These are phyloP conservation scores for Thelephora aurantiotincta DNA, from an alignment of 768 basidiomycete genomes.

Conservation along the genomic window DNA sequence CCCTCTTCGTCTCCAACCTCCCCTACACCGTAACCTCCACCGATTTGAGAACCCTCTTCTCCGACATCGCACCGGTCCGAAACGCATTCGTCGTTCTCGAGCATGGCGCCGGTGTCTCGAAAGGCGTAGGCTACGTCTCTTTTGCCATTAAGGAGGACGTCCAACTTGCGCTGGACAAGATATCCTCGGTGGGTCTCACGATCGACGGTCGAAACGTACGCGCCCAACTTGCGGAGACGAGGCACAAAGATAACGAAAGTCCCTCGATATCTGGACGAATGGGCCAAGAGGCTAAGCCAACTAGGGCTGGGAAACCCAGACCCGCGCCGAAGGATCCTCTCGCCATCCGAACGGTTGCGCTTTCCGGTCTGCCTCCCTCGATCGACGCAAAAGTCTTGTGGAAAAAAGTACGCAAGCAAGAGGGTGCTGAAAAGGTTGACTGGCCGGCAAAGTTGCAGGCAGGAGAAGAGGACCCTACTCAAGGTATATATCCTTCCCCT, in stretches of 20 bases:
- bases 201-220: conserved; percentile 59
- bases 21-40: conserved; percentile 84
- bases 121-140: conserved; percentile 94
- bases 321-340: conserved; percentile 45
- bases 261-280: conserved; percentile 12
- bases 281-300: conserved; percentile 23
- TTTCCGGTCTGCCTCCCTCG: conserved; percentile 55
- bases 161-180: conserved; percentile 49
- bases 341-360: conserved; percentile 71
- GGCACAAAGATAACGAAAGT: conserved; percentile 32
- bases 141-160: conserved; percentile 88
- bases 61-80: conserved; percentile 88
- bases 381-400: conserved; percentile 57
- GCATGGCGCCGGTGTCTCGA: conserved; percentile 58
- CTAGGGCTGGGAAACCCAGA: conserved; percentile 17
- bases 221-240: conserved; percentile 69
- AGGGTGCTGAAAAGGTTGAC: conserved; percentile 62
- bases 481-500: conserved; percentile 24
- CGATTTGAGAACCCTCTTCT: conserved; percentile 86
- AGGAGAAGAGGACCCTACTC: conserved; percentile 33
- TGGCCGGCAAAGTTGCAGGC: conserved; percentile 39
- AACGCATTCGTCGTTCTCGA: conserved; percentile 89
- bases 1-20: conserved; percentile 86
- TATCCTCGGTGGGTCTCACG: conserved; percentile 47
- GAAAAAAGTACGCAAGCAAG: conserved; percentile 78